Percentiles rank a stretch among this genome's conserved stretches.
Conservation (phyloP, 2,329 filamentous ascomycete genomes). For the Epichloe bromicola region DNA sequence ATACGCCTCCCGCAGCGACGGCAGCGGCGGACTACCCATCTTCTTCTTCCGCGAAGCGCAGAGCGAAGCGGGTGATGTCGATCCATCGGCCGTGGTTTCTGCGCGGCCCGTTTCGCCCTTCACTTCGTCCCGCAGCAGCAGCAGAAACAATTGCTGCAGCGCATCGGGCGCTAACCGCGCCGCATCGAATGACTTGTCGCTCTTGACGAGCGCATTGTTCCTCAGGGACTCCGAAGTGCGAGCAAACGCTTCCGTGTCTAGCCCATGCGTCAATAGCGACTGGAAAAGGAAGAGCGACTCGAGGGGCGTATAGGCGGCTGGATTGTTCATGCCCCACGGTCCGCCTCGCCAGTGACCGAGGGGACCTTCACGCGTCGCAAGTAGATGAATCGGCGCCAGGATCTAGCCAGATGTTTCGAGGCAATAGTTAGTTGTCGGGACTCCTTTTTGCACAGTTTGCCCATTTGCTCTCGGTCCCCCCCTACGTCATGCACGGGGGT, state of each 20-base stretch:
- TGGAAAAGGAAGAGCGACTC: conserved; percentile 81
- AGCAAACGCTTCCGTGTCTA: conserved; percentile 51
- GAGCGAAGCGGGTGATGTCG: conserved; percentile 38
- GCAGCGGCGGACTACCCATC: conserved; percentile 48
- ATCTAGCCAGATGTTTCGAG: conserved; percentile 14
- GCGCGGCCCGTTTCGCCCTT: conserved; percentile 32
- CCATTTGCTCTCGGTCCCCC: background rate
- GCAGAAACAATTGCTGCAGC: conserved; percentile 65
- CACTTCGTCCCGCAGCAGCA: conserved; percentile 62
- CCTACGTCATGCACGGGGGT: conserved; percentile 14
- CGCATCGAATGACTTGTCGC: conserved; percentile 59
- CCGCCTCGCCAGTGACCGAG: conserved; percentile 43
- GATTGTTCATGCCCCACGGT: conserved; percentile 42
- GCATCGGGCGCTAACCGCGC: conserved; percentile 63
- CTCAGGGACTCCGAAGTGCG: conserved; percentile 63
- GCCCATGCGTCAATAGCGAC: conserved; percentile 56
- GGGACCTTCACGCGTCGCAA: conserved; percentile 39
- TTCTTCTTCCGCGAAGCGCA: conserved; percentile 71
- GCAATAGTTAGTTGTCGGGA: background rate
- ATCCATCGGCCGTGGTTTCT: conserved; percentile 24
- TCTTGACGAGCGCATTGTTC: conserved; percentile 58
- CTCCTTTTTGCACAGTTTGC: background rate
- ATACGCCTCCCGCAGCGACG: conserved; percentile 52
- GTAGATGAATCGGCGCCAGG: conserved; percentile 43
- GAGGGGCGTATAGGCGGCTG: conserved; percentile 64